Conservation (phyloP, 2,329 filamentous ascomycete genomes). For the Davidsoniella neocaledoniae region DNA sequence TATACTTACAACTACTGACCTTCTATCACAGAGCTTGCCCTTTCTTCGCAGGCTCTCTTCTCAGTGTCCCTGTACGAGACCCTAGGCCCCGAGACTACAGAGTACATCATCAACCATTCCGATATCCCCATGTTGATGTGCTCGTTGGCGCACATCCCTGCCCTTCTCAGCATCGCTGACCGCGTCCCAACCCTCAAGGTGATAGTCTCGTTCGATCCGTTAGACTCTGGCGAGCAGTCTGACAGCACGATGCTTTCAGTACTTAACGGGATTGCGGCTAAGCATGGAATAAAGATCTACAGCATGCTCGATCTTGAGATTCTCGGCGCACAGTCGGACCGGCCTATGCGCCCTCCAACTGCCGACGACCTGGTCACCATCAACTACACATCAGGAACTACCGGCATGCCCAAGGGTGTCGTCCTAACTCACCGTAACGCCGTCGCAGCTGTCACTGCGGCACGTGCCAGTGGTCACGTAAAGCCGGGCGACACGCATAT, state of each 20-base stretch:
- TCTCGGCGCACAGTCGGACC: constrained; percentile 53
- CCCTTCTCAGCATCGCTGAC: constrained; percentile 63
- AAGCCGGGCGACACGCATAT: constrained; percentile 43
- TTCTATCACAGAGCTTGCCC: constrained; percentile 50
- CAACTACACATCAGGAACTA: constrained; percentile 82
- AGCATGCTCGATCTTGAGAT: constrained; percentile 68
- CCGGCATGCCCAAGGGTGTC: constrained; percentile 68
- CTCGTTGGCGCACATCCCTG: constrained; percentile 65
- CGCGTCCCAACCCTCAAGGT: constrained; percentile 67
- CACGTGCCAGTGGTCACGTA: constrained; percentile 38
- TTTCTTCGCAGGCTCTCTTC: constrained; percentile 73
- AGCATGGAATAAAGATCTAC: constrained; percentile 61
- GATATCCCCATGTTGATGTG: constrained; percentile 58
- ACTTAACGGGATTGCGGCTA: constrained; percentile 55
- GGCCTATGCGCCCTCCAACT: constrained; percentile 52
- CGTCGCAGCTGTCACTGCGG: constrained; percentile 51
- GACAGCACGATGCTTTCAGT: constrained; percentile 67
- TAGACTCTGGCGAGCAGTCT: constrained; percentile 61
- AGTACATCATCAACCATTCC: constrained; percentile 92
- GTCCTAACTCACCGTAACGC: constrained; percentile 69
- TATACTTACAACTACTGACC: too few relatives aligned
- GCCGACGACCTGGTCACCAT: constrained; percentile 71
- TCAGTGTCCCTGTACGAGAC: constrained; percentile 95
- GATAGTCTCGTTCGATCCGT: constrained; percentile 70
- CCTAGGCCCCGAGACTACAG: constrained; percentile 73